Conservation (phyloP, 371 early-diverging fungal species). For the Mortierella sp. region DNA sequence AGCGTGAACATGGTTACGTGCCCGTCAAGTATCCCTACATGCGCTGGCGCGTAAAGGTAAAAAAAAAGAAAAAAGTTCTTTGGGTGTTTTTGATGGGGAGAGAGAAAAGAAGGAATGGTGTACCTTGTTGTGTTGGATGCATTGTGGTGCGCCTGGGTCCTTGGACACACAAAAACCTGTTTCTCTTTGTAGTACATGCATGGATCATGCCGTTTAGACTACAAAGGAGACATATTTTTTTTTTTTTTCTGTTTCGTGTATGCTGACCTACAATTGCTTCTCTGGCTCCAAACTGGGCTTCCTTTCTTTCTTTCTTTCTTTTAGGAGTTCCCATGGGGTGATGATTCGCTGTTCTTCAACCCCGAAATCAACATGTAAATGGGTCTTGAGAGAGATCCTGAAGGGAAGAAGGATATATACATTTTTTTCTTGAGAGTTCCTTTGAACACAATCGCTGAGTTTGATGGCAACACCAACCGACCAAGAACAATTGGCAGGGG, state of each 20-base stretch:
- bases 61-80: background rate
- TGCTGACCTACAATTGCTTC: background rate
- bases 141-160: too few relatives aligned
- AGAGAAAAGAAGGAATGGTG: background rate
- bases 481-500: too few relatives aligned
- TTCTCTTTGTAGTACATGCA: too few relatives aligned
- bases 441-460: too few relatives aligned
- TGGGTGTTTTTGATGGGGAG: background rate
- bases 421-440: too few relatives aligned
- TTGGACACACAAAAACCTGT: background rate
- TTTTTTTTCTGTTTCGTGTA: too few relatives aligned
- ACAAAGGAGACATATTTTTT: too few relatives aligned
- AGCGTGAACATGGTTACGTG: conserved; percentile 49
- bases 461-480: too few relatives aligned
- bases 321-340: conserved; percentile 56
- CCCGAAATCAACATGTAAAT: conserved; percentile 51
- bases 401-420: too few relatives aligned
- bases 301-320: background rate
- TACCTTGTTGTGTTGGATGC: background rate
- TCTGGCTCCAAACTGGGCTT: too few relatives aligned
- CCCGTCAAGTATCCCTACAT: conserved; percentile 51
- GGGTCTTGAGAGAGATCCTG: too few relatives aligned
- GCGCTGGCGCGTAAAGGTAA: conserved; percentile 50
- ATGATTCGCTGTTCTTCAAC: conserved; percentile 57
- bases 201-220: too few relatives aligned